Evolutionary conservation across 192 early-diverging fungal genomes (phyloP), one percentile per base, ranked within the genome.

Genomic region (Mortierella hygrophila): DNA sequence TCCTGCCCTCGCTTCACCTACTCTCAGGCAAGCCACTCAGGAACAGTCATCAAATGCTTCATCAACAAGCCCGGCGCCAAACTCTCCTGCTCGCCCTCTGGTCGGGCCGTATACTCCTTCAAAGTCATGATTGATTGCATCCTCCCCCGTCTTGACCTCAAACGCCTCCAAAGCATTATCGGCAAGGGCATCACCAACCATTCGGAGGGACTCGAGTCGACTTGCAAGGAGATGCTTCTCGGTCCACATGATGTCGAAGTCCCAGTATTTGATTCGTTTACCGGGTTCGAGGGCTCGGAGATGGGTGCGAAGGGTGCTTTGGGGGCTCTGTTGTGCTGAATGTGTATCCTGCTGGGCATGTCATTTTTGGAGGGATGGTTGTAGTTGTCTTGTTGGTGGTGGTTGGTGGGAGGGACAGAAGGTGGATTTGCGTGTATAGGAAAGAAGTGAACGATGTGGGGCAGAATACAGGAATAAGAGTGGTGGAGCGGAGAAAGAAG

Each of bases 21-120:
- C 4, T 44, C 46, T 63, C 49, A 68, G 16, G 77, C 75, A 20
- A 82, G 41, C 80, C 80, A 82, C 9, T 78, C 80, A 46, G 80
- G 75, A n/a, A 82, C 80, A 5, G 49, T 44, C 60, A 42, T 82
- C 38, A 82, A 29, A 20, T 82, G 72, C 20, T 82, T 35, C 52
- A 74, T 41, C 37, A 76, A 46, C 55, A 44, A 23, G 0, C 60
- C 26, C 35, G 68, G 68, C 16, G 80, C 80, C 11, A 21, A n/a
- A 29, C 72, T 75, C 18, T 10, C 63, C 11, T 78, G 49, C 6
- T 26, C 15, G 0, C 47, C 4, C 6, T 26, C 10, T 0, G 68
- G 65, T 10, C 46, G 68, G 4, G 70, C 8, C 4, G 54, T 63
- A 38, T 82, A 79, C 44, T 57, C 76, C 2, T n/a, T 26, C 21